A percentile compares a stretch with the other conserved stretches of the same genome.
phyloP scores from a whole-genome alignment of 441 rosid genomes.

The Erodium moschatum region DNA sequence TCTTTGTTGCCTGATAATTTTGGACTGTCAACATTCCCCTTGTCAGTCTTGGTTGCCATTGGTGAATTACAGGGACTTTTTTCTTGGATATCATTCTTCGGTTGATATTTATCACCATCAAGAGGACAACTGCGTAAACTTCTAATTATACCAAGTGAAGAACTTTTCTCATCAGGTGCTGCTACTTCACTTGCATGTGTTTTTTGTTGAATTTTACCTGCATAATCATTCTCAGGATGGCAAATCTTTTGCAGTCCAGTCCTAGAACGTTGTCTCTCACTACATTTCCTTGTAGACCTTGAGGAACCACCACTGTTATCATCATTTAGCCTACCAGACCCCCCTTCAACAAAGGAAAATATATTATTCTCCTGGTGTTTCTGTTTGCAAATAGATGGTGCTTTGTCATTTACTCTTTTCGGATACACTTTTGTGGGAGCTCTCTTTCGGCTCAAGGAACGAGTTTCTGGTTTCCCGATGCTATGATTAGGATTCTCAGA shows the following conservation, averaged over 20 bases:
- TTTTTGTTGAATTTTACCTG: constrained; percentile 32
- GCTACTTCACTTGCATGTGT: constrained; percentile 29
- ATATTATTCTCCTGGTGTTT: constrained; percentile 30
- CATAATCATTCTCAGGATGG: constrained; percentile 30
- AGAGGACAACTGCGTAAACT: constrained; percentile 22
- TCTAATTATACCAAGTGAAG: constrained; percentile 34
- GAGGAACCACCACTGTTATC: constrained; percentile 31
- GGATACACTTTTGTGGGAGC: constrained; percentile 25
- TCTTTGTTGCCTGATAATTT: constrained; percentile 30
- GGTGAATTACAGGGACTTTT: constrained; percentile 27
- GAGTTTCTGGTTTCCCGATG: constrained; percentile 49
- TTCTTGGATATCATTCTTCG: constrained; percentile 25
- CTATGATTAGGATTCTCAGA: constrained; percentile 49
- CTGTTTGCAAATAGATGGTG: constrained; percentile 31
- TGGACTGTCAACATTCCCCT: constrained; percentile 22
- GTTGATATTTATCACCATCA: constrained; percentile 26
- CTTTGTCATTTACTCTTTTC: constrained; percentile 27
- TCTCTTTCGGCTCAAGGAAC: constrained; percentile 39
- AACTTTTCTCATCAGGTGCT: constrained; percentile 34
- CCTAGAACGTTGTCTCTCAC: constrained; percentile 25
- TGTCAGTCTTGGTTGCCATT: constrained; percentile 18
- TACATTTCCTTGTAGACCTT: constrained; percentile 33
- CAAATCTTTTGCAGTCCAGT: constrained; percentile 34
- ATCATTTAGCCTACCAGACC: constrained; percentile 26
- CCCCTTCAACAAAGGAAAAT: constrained; percentile 50